Conservation (phyloP, 371 early-diverging fungal genomes). For the Blakeslea trispora region DNA sequence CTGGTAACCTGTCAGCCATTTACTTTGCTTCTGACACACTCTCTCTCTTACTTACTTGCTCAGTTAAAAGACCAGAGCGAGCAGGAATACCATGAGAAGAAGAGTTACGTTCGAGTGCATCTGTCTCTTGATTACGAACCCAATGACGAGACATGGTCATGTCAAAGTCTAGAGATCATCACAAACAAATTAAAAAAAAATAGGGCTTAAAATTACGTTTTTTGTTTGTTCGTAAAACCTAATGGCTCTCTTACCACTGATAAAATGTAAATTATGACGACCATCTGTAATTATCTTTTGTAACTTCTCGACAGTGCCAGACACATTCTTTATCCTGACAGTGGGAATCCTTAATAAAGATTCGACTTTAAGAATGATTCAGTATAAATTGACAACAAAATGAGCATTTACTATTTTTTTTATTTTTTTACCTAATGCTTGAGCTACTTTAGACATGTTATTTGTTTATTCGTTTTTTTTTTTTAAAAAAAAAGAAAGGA, state of each 20-base stretch:
- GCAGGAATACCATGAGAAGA: slow-evolving; percentile 67
- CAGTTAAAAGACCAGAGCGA: slow-evolving; percentile 40
- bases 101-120: slow-evolving; percentile 50
- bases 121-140: slow-evolving; percentile 52
- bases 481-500: not conserved
- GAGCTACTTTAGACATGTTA: not conserved
- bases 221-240: not conserved
- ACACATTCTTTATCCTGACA: slow-evolving; percentile 38
- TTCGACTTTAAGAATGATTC: slow-evolving; percentile 24
- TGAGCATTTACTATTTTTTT: too few species aligned
- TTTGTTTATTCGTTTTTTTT: too few species aligned
- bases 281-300: slow-evolving; percentile 55
- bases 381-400: not conserved
- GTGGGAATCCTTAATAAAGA: slow-evolving; percentile 36
- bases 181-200: too few species aligned
- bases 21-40: too few species aligned
- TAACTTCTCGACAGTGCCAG: slow-evolving; percentile 41
- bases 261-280: slow-evolving; percentile 52
- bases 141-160: slow-evolving; percentile 75
- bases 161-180: slow-evolving; percentile 79
- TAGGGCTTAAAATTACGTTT: too few species aligned
- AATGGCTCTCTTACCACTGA: slow-evolving; percentile 47
- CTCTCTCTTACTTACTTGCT: slow-evolving; percentile 30
- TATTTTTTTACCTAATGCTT: not conserved
- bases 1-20: slow-evolving; percentile 16